These are phyloP conservation scores for Annulohypoxylon truncatum DNA, from an alignment of 2,329 filamentous ascomycete genomes.

Conservation along the genomic window DNA sequence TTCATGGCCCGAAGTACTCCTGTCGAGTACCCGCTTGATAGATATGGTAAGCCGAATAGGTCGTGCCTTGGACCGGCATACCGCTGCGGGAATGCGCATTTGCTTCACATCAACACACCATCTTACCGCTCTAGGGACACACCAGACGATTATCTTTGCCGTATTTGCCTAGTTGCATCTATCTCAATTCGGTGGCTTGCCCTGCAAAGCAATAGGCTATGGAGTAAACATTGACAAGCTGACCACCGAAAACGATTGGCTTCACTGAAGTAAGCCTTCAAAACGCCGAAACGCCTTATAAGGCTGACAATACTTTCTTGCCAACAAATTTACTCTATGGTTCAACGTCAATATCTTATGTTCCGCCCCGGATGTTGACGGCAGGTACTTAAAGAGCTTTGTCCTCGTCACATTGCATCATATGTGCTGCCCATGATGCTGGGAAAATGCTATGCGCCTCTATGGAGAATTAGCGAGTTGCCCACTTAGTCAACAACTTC, in stretches of 20 bases:
- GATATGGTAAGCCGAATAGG: conserved; percentile 26
- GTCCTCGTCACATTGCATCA: neutral
- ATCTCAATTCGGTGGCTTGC: conserved; percentile 6
- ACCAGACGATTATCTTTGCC: conserved; percentile 13
- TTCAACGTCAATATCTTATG: neutral
- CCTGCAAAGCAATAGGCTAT: conserved; percentile 9
- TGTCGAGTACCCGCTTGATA: conserved; percentile 16
- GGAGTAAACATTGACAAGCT: conserved; percentile 28
- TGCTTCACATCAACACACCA: conserved; percentile 23
- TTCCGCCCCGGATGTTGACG: neutral
- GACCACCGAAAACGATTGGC: conserved; percentile 18
- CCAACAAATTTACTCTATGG: neutral
- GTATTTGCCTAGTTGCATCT: conserved; percentile 22
- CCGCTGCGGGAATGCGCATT: conserved; percentile 31
- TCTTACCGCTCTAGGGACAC: conserved; percentile 19
- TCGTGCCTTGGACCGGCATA: conserved; percentile 35
- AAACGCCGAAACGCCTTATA: conserved; percentile 17
- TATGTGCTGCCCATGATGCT: conserved; percentile 4
- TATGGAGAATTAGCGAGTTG: conserved; percentile 13
- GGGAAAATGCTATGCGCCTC: conserved; percentile 12
- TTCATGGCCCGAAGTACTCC: conserved; percentile 10
- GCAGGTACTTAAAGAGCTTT: conserved; percentile 1
- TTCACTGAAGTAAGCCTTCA: neutral
- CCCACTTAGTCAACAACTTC: conserved; percentile 21
- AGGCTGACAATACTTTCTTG: conserved; percentile 27